A percentile compares a stretch with the other conserved stretches of the same genome.
Evolutionary conservation across 228 moss, liverwort and hornwort species (phyloP).

Genomic region (Sphagnum magellanicum): DNA sequence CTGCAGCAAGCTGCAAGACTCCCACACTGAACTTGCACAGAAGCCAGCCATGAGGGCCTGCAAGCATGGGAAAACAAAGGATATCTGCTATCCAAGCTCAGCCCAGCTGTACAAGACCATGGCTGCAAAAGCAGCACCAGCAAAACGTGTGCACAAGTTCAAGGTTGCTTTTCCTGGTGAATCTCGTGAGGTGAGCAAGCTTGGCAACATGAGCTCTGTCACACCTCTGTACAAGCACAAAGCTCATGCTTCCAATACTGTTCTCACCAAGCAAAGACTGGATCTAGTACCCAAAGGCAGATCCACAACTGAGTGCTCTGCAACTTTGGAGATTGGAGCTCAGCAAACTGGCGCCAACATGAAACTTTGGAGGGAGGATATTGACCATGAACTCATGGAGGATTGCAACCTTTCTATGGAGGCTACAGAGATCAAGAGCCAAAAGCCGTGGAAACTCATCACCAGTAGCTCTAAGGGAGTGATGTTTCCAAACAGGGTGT

Average conservation of each 20-base stretch:
- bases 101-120: slow-evolving; percentile 32
- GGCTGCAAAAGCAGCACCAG: slow-evolving; percentile 1
- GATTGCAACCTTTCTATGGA: slow-evolving; percentile 20
- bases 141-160: slow-evolving; percentile 45
- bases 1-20: not conserved
- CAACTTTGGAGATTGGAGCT: not conserved
- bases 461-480: slow-evolving; percentile 30
- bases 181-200: slow-evolving; percentile 7
- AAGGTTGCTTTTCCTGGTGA: slow-evolving; percentile 47
- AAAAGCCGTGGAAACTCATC: slow-evolving; percentile 48
- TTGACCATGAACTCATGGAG: not conserved
- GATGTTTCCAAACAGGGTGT: slow-evolving; percentile 48
- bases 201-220: slow-evolving; percentile 2
- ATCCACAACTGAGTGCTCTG: not conserved
- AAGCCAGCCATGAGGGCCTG: slow-evolving; percentile 23
- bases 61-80: slow-evolving; percentile 28
- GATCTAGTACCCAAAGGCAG: slow-evolving; percentile 3
- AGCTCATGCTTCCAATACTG: slow-evolving; percentile 3
- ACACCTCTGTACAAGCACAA: slow-evolving; percentile 6
- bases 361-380: not conserved
- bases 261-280: slow-evolving; percentile 3
- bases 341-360: not conserved
- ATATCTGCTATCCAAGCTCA: slow-evolving; percentile 32
- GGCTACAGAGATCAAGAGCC: slow-evolving; percentile 42
- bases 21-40: slow-evolving; percentile 16